phyloP scores from a whole-genome alignment of 306 rosid genomes.

The Cyclanthera cordifolia region DNA sequence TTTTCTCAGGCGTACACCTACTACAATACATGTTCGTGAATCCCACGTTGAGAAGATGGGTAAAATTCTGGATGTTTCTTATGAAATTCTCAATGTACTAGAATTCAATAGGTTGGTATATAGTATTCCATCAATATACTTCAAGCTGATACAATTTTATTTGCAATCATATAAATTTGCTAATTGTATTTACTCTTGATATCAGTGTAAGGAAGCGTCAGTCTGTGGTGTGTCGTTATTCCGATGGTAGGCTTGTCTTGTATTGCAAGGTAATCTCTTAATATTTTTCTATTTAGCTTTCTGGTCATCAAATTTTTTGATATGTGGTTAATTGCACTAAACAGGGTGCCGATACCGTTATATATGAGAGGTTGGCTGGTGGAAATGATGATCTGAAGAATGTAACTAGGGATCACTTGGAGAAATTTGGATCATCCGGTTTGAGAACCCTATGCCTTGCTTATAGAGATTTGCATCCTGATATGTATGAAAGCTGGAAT shows the following conservation, averaged over 20 bases:
- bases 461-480: constrained; percentile 64
- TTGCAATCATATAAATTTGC: constrained; percentile 10
- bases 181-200: constrained; percentile 20
- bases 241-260: constrained; percentile 82
- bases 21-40: constrained; percentile 75
- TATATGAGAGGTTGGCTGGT: constrained; percentile 67
- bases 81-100: constrained; percentile 86
- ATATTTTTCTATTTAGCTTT: constrained; percentile 4
- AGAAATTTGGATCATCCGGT: constrained; percentile 78
- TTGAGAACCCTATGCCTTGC: constrained; percentile 92
- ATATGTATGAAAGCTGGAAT: constrained; percentile 80
- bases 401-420: constrained; percentile 66
- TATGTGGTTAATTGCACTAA: constrained; percentile 27
- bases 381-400: constrained; percentile 48
- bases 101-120: constrained; percentile 78
- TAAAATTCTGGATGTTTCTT: constrained; percentile 51
- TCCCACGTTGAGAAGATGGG: constrained; percentile 83
- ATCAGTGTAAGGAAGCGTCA: constrained; percentile 93
- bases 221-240: constrained; percentile 89
- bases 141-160: not conserved
- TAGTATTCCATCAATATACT: not conserved
- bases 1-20: constrained; percentile 79
- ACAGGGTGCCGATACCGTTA: constrained; percentile 92
- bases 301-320: constrained; percentile 24
- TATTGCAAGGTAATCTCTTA: constrained; percentile 80